Evolutionary conservation across 306 rosid genomes (phyloP).

Genomic region (Prunus campanulata): DNA sequence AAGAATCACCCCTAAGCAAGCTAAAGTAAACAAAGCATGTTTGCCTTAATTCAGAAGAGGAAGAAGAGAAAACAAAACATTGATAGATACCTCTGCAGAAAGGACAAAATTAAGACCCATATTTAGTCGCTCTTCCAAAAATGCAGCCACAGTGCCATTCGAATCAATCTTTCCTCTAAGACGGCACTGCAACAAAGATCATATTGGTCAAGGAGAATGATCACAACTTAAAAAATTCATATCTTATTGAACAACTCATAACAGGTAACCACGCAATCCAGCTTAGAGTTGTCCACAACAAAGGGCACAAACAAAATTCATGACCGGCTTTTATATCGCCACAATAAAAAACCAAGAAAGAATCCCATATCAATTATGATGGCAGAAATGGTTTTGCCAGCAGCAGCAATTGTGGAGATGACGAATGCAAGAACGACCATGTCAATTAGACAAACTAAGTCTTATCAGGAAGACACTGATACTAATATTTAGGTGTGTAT

Average conservation of each 20-base stretch:
- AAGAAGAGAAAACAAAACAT: neutral
- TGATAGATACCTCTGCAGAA: constrained; percentile 54
- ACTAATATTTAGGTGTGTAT: neutral
- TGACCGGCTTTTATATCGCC: neutral
- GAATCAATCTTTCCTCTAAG: constrained; percentile 94
- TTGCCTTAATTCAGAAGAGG: neutral
- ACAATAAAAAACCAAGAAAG: neutral
- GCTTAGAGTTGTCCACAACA: neutral
- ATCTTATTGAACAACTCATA: neutral
- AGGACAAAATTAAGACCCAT: constrained; percentile 74
- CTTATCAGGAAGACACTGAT: neutral
- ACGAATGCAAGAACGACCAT: neutral
- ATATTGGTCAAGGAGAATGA: neutral
- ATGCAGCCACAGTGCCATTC: constrained; percentile 65
- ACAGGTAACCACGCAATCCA: neutral
- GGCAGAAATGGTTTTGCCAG: neutral
- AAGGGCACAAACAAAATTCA: neutral
- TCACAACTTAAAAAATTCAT: neutral
- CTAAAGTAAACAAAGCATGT: neutral
- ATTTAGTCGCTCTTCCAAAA: constrained; percentile 83
- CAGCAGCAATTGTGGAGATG: neutral
- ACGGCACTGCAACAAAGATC: constrained; percentile 51
- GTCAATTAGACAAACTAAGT: neutral
- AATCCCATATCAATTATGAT: neutral
- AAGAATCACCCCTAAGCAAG: neutral